phyloP scores from a whole-genome alignment of 352 stramenopile species.

The Phytophthora parvispora region DNA sequence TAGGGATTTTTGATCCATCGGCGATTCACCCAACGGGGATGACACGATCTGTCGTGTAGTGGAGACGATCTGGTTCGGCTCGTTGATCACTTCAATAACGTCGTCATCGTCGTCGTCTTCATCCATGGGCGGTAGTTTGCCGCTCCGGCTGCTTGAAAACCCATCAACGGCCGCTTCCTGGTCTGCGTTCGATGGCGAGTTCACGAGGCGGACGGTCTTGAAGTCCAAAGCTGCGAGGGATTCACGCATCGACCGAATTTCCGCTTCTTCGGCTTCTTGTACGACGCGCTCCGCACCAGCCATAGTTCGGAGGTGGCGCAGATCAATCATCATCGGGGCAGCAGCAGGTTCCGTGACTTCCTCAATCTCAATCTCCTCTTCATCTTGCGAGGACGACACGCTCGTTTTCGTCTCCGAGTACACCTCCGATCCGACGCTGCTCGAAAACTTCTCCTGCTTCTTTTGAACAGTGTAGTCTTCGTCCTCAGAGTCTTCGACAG shows the following conservation, averaged over 20 bases:
- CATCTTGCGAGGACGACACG: constrained; percentile 37
- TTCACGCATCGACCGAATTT: constrained; percentile 41
- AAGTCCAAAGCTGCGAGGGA: constrained; percentile 42
- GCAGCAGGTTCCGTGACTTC: constrained; percentile 18
- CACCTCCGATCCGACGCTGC: constrained; percentile 25
- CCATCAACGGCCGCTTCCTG: constrained; percentile 4
- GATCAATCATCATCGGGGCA: constrained; percentile 44
- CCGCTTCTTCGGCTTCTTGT: constrained; percentile 40
- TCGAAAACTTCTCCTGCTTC: constrained; percentile 23
- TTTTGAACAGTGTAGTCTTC: constrained; percentile 12
- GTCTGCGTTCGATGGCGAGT: constrained; percentile 16
- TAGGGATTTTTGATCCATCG: constrained; percentile 9
- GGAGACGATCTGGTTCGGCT: constrained; percentile 29
- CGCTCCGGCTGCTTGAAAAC: constrained; percentile 26
- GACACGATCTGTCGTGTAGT: constrained; percentile 41
- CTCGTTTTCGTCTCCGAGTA: constrained; percentile 45
- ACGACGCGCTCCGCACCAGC: constrained; percentile 45
- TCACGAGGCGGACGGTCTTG: constrained; percentile 26
- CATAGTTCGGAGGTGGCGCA: constrained; percentile 47
- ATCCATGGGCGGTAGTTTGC: constrained; percentile 35
- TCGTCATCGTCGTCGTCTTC: constrained; percentile 33
- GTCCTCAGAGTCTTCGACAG: constrained; percentile 15
- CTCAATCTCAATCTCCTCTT: constrained; percentile 22
- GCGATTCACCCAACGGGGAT: constrained; percentile 31
- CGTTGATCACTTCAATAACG: constrained; percentile 32